phyloP scores from a whole-genome alignment of 2,329 filamentous ascomycete species.

The Stachybotrys chartarum region DNA sequence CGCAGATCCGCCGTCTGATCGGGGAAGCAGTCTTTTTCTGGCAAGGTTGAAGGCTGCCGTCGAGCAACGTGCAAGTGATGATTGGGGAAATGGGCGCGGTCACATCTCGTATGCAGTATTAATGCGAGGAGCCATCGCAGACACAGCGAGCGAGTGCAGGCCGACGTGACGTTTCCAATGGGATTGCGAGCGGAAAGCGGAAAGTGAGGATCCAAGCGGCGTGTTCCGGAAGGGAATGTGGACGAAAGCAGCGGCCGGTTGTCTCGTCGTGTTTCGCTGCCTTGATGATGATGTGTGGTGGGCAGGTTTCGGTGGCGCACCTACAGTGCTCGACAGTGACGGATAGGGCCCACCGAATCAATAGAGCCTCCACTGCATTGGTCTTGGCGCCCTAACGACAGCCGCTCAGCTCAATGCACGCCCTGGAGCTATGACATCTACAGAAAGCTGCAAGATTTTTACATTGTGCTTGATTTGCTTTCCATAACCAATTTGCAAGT shows the following conservation, averaged over 20 bases:
- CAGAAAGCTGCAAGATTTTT: too few relatives aligned
- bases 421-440: too few relatives aligned
- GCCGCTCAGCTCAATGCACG: background rate
- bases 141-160: background rate
- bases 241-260: background rate
- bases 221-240: background rate
- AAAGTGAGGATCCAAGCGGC: background rate
- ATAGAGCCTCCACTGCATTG: background rate
- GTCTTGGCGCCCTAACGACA: background rate
- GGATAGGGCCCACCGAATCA: background rate
- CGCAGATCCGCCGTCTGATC: too few relatives aligned
- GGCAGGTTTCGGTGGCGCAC: background rate
- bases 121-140: background rate
- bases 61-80: too few relatives aligned
- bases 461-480: too few relatives aligned
- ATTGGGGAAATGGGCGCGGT: background rate
- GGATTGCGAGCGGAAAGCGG: background rate
- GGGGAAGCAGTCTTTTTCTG: too few relatives aligned
- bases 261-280: background rate
- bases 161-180: too few relatives aligned
- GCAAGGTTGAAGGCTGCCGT: too few relatives aligned
- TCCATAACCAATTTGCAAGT: too few relatives aligned
- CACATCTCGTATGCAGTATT: background rate
- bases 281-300: background rate
- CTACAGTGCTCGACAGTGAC: background rate